phyloP scores from a whole-genome alignment of 2,329 filamentous ascomycete genomes.

The Clonostachys rhizophaga region DNA sequence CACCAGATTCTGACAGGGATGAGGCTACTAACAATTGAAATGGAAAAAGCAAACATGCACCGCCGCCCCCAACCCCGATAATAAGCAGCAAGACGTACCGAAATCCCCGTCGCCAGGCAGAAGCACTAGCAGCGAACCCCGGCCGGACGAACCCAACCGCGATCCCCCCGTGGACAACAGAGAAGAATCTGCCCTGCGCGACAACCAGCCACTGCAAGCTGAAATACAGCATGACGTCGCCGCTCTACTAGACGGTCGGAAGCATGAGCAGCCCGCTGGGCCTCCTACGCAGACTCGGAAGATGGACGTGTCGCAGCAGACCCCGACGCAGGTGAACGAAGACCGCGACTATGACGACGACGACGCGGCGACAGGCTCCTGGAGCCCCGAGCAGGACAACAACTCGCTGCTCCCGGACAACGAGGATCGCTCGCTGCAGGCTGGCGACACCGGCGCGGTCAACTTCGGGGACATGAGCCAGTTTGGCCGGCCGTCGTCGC shows the following conservation, averaged over 20 bases:
- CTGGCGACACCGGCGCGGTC: constrained; percentile 46
- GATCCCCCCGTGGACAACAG: not conserved
- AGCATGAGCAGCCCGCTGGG: not conserved
- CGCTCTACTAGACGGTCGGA: too few species aligned
- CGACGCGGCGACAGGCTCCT: constrained; percentile 29
- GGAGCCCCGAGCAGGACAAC: constrained; percentile 11
- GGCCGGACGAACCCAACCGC: not conserved
- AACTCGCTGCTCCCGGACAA: constrained; percentile 12
- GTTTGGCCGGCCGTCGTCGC: constrained; percentile 28
- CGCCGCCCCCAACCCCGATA: not conserved
- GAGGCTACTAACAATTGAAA: not conserved
- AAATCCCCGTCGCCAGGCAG: not conserved
- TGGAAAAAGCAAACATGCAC: constrained; percentile 4
- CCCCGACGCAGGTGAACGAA: constrained; percentile 52
- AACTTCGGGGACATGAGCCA: constrained; percentile 33
- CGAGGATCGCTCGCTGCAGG: constrained; percentile 29
- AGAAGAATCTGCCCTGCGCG: too few species aligned
- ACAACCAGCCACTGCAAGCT: constrained; percentile 12
- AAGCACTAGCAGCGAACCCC: not conserved
- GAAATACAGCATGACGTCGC: constrained; percentile 7
- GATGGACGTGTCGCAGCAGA: constrained; percentile 44
- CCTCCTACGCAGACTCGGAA: constrained; percentile 12
- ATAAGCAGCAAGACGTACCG: too few species aligned
- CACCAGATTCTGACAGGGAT: constrained; percentile 1
- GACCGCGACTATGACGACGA: constrained; percentile 53